Evolutionary conservation across 164 flowering plant genomes (phyloP).

Genomic region (Buxus sempervirens): DNA sequence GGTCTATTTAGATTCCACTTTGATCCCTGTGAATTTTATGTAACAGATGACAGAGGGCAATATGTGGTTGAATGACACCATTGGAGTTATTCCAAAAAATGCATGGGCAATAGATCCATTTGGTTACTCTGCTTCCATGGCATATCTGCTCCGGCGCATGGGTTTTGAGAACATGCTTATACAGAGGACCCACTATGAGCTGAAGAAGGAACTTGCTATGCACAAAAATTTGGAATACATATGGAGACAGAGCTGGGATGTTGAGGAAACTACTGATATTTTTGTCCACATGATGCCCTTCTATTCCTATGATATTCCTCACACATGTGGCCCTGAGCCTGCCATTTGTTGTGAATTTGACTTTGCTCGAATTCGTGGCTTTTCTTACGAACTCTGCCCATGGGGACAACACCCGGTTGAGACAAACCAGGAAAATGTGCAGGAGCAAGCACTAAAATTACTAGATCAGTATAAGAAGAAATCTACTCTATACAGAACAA

Average conservation of each 20-base stretch:
- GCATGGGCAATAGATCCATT: constrained; percentile 99
- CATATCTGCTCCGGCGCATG: constrained; percentile 98
- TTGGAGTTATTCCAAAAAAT: constrained; percentile 91
- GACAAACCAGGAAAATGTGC: constrained; percentile 68
- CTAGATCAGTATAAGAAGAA: constrained; percentile 92
- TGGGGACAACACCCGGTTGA: constrained; percentile 85
- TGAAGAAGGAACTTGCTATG: constrained; percentile 88
- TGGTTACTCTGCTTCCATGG: constrained; percentile 98
- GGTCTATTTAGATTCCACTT: constrained; percentile 5
- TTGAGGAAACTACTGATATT: constrained; percentile 85
- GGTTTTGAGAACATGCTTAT: constrained; percentile 99
- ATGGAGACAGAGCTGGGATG: constrained; percentile 99
- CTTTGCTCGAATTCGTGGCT: constrained; percentile 79
- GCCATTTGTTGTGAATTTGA: constrained; percentile 98
- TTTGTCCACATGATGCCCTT: constrained; percentile 99
- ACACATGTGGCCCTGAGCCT: constrained; percentile 99
- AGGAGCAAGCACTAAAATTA: constrained; percentile 68
- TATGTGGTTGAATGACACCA: constrained; percentile 90
- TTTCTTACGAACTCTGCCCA: constrained; percentile 78
- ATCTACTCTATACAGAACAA: constrained; percentile 85
- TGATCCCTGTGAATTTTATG: constrained; percentile 8
- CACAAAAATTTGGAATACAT: constrained; percentile 81
- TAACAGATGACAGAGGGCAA: constrained; percentile 97
- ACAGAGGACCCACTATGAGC: constrained; percentile 96
- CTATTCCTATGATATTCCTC: constrained; percentile 95